phyloP scores from a whole-genome alignment of 768 basidiomycete genomes.

The Tricholoma hemisulphureum region DNA sequence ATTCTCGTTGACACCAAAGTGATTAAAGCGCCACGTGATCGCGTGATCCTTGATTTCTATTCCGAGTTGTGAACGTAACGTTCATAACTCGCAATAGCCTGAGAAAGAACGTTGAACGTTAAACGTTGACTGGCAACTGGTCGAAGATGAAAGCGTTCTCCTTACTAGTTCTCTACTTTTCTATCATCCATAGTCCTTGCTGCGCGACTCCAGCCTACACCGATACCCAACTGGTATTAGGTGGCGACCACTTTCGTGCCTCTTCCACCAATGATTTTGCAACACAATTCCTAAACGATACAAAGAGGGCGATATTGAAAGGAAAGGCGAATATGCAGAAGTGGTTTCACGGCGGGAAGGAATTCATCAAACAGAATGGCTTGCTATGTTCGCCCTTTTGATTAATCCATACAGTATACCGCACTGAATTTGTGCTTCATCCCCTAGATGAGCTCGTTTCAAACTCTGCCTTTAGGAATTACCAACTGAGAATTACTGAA shows the following conservation, averaged over 20 bases:
- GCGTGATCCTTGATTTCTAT: too few relatives aligned
- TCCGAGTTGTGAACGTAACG: too few relatives aligned
- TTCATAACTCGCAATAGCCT: too few relatives aligned
- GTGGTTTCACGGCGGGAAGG: constrained; percentile 61
- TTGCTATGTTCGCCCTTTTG: constrained; percentile 56
- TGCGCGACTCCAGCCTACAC: constrained; percentile 10
- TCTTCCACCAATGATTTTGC: constrained; percentile 17
- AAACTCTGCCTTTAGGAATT: constrained; percentile 45
- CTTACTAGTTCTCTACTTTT: constrained; percentile 12
- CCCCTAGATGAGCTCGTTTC: constrained; percentile 72
- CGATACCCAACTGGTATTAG: constrained; percentile 46
- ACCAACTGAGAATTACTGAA: constrained; percentile 62
- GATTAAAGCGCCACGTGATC: too few relatives aligned
- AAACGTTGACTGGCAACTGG: too few relatives aligned
- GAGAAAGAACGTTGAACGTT: too few relatives aligned
- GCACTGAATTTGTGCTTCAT: constrained; percentile 1
- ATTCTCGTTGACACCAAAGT: too few relatives aligned
- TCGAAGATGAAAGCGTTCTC: constrained; percentile 17
- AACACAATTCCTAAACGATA: constrained; percentile 39
- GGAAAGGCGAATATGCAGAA: constrained; percentile 53
- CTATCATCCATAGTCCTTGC: not conserved
- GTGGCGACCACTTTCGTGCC: constrained; percentile 23
- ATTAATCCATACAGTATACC: not conserved
- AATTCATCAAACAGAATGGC: constrained; percentile 70
- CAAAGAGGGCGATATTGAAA: constrained; percentile 41